Conservation (phyloP, 2,329 filamentous ascomycete species). For the Alternaria metachromatica region DNA sequence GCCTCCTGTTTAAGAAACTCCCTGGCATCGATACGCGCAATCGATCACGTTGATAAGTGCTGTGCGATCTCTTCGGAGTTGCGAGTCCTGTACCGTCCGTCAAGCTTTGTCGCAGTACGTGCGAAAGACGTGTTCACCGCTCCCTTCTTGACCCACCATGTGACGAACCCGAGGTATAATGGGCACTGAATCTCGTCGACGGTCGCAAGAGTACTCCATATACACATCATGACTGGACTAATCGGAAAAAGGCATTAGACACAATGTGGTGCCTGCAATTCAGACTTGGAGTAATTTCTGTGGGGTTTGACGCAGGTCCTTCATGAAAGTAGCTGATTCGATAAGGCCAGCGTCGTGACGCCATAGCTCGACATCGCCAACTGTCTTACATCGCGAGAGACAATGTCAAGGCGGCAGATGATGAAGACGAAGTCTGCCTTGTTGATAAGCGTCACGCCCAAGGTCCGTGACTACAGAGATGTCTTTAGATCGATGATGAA, state of each 20-base stretch:
- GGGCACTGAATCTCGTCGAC: neutral
- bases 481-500: neutral
- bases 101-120: neutral
- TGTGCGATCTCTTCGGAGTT: neutral
- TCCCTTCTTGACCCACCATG: neutral
- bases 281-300: neutral
- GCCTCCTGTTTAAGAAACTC: neutral
- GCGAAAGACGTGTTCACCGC: neutral
- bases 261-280: neutral
- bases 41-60: neutral
- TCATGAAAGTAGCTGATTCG: neutral
- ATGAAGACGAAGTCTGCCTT: neutral
- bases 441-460: neutral
- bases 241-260: neutral
- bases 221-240: neutral
- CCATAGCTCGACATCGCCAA: neutral
- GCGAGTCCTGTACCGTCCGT: neutral
- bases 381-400: neutral
- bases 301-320: neutral
- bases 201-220: neutral
- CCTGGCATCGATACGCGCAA: neutral
- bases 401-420: neutral
- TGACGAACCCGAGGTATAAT: neutral
- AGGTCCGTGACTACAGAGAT: neutral
- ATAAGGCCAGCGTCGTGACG: neutral